These are phyloP conservation scores for Lactarius trivialis DNA, from an alignment of 768 basidiomycete genomes.

Conservation along the genomic window DNA sequence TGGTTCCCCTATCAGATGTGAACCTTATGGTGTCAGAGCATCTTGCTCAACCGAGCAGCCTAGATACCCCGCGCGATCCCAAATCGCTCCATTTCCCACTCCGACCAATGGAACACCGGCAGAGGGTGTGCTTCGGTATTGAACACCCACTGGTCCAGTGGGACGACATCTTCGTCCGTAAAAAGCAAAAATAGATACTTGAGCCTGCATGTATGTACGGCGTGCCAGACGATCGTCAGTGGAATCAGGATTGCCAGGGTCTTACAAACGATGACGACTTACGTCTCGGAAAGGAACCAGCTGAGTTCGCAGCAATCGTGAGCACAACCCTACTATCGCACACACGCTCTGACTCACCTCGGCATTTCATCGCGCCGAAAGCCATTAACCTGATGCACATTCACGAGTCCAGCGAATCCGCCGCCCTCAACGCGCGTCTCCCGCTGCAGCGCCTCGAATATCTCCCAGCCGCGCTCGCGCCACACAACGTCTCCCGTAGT, in stretches of 20 bases:
- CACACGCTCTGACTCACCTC: conserved; percentile 42
- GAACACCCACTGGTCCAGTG: conserved; percentile 41
- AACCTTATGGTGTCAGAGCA: background rate
- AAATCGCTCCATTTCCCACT: conserved; percentile 42
- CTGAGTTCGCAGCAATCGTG: conserved; percentile 26
- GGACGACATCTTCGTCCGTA: conserved; percentile 51
- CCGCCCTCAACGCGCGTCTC: conserved; percentile 52
- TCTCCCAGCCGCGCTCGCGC: conserved; percentile 64
- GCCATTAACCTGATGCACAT: conserved; percentile 41
- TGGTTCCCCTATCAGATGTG: background rate
- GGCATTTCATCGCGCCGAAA: conserved; percentile 51
- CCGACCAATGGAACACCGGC: conserved; percentile 63
- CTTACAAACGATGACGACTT: conserved; percentile 14
- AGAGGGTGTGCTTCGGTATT: conserved; percentile 69
- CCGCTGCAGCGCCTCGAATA: conserved; percentile 60
- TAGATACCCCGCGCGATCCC: conserved; percentile 26
- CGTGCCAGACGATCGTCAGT: background rate
- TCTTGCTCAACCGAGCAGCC: background rate
- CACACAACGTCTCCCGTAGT: conserved; percentile 61
- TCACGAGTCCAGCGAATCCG: conserved; percentile 48
- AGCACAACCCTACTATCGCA: background rate
- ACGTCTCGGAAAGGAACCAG: conserved; percentile 53
- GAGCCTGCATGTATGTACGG: conserved; percentile 35
- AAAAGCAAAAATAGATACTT: conserved; percentile 72
- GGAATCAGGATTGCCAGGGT: background rate